These are phyloP conservation scores for Saturnispora galanensis DNA, from an alignment of 805 yeast genomes.

Conservation along the genomic window DNA sequence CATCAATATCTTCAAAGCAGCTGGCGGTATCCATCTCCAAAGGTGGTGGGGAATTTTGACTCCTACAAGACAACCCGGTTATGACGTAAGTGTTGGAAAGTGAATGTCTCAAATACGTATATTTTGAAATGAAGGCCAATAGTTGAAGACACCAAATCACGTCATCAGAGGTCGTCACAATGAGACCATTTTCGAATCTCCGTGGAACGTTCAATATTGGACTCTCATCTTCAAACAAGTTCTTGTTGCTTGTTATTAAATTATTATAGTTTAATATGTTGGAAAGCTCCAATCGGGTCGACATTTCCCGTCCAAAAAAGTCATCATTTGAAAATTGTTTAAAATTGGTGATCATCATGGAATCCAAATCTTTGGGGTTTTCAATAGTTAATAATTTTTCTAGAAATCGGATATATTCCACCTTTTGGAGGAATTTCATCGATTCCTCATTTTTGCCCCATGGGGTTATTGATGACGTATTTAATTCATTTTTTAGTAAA, in stretches of 20 bases:
- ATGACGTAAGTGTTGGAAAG: conserved; percentile 71
- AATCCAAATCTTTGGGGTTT: conserved; percentile 9
- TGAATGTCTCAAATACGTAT: conserved; percentile 64
- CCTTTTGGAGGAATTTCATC: conserved; percentile 18
- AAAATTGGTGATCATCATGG: conserved; percentile 14
- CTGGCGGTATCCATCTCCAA: conserved; percentile 18
- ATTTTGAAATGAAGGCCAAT: conserved; percentile 87
- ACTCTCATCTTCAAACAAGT: conserved; percentile 13
- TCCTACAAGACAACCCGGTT: conserved; percentile 52
- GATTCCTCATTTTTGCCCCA: conserved; percentile 17
- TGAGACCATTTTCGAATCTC: conserved; percentile 51
- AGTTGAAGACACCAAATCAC: conserved; percentile 89
- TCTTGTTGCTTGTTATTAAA: conserved; percentile 15
- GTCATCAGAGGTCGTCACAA: conserved; percentile 90
- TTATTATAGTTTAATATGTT: conserved; percentile 20
- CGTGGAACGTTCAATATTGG: conserved; percentile 35
- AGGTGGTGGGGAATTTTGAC: conserved; percentile 27
- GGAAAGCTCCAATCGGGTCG: conserved; percentile 20
- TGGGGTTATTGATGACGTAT: background rate
- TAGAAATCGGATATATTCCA: conserved; percentile 22
- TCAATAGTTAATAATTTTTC: conserved; percentile 20
- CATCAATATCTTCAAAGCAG: conserved; percentile 16
- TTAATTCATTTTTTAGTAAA: conserved; percentile 17
- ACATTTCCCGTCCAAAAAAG: conserved; percentile 20
- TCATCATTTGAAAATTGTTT: conserved; percentile 19